Evolutionary conservation across 1,284 basidiomycete genomes (phyloP), one percentile per base, ranked within the genome.

Genomic region (Sanghuangporus sanghuang): DNA sequence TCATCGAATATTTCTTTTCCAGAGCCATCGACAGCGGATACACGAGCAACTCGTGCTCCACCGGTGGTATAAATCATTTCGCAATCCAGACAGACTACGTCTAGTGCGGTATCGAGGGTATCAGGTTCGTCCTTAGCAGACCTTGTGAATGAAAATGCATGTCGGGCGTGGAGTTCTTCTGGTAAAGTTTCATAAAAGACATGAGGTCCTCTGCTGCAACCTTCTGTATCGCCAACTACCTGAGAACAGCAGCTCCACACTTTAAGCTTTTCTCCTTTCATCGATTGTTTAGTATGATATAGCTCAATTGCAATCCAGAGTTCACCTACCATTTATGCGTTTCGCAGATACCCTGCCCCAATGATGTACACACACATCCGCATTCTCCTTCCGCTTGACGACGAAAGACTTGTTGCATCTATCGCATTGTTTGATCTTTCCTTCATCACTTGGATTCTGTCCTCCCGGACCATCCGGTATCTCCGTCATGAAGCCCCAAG

Each of bases 11-110:
- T 80, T 61, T 85, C 77, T 21, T 78, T 75, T 0, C 93, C 94
- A 0, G 81, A 73, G 7, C 86, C 86, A 69, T 95, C 89, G 1
- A 97, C 85, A 3, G 95, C 83, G 0, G 95, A 96, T 0, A 96
- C 86, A 6, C 95, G 84, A 3, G 93, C 95, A 6, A 96, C 84
- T 27, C 89, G 85, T 79, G 93, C 85, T 0, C 95, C 95, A 5
- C 89, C 90, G 0, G 94, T 95, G 0, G 93, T 92, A 75, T 93
- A 95, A 32, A 96, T 82, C 91, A 97, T 94, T 74, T 98, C 95
- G 72, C 92, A 96, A 73, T 96, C 95, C 58, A 96, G 76, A 0
- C 90, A 92, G 6, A 88, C 89, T 1, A 95, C 83, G 60, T 93
- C 90, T 38, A 92, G 74, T 2, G 81, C 76, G 0, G 79, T 78